Evolutionary conservation across 805 yeast species (phyloP).

Genomic region (Zygosaccharomyces siamensis): DNA sequence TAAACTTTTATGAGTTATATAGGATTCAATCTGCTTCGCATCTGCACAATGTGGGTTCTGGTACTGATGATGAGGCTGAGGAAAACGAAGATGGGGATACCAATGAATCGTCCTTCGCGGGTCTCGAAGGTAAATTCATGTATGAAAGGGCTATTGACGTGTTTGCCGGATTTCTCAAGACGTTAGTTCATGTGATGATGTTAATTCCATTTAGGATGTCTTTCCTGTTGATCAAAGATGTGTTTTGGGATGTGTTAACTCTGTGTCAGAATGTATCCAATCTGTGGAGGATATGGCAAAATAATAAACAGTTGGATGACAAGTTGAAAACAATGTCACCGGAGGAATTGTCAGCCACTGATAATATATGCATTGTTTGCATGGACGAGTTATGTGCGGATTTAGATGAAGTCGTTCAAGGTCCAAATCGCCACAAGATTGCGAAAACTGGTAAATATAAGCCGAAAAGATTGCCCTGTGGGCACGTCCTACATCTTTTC

Average conservation of each 20-base stretch:
- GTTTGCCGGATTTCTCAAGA: conserved; percentile 45
- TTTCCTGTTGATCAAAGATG: conserved; percentile 47
- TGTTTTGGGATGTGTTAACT: conserved; percentile 35
- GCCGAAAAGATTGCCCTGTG: conserved; percentile 78
- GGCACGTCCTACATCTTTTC: conserved; percentile 83
- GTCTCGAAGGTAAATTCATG: conserved; percentile 68
- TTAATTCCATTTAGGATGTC: conserved; percentile 45
- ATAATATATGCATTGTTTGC: conserved; percentile 76
- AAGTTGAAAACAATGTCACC: conserved; percentile 58
- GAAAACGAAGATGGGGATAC: conserved; percentile 46
- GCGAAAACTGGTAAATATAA: conserved; percentile 38
- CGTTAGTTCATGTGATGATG: conserved; percentile 42
- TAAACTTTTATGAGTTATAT: conserved; percentile 51
- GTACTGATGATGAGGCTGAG: conserved; percentile 7
- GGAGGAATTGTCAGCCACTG: conserved; percentile 59
- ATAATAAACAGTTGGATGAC: conserved; percentile 57
- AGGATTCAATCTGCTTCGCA: conserved; percentile 8
- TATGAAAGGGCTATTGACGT: conserved; percentile 56
- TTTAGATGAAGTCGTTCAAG: conserved; percentile 27
- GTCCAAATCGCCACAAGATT: background rate
- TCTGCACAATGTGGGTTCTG: background rate
- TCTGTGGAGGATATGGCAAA: conserved; percentile 39
- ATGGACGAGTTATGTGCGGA: conserved; percentile 69
- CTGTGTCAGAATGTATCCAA: conserved; percentile 37
- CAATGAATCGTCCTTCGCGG: conserved; percentile 23